Evolutionary conservation across 2,329 filamentous ascomycete genomes (phyloP).

Genomic region (Neoscytalidium dimidiatum): DNA sequence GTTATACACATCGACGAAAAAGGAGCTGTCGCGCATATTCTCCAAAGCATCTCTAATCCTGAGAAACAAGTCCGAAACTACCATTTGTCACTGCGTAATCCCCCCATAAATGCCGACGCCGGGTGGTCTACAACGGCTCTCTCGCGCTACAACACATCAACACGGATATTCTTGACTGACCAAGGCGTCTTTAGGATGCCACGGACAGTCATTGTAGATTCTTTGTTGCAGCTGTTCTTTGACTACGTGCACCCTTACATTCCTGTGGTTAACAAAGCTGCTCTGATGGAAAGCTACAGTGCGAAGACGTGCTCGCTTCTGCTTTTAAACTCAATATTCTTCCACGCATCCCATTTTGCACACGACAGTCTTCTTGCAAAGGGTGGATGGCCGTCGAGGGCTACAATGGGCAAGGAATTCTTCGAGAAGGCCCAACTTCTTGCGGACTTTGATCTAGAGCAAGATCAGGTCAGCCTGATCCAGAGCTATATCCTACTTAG

Average conservation of each 20-base stretch:
- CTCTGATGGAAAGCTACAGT: background rate
- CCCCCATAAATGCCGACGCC: background rate
- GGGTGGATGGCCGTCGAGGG: too few relatives aligned
- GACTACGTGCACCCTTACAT: background rate
- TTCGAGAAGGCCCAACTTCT: too few relatives aligned
- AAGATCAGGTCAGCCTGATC: too few relatives aligned
- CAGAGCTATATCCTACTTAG: too few relatives aligned
- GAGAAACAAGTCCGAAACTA: background rate
- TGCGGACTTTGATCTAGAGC: too few relatives aligned
- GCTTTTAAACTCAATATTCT: too few relatives aligned
- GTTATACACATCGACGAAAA: background rate
- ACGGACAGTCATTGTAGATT: background rate
- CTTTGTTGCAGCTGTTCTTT: background rate
- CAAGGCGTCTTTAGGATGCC: background rate
- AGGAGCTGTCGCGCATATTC: background rate
- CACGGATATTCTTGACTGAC: background rate
- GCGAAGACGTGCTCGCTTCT: background rate
- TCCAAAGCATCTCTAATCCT: background rate
- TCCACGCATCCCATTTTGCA: too few relatives aligned
- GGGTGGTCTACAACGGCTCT: background rate
- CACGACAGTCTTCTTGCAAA: too few relatives aligned
- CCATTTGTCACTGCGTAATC: background rate
- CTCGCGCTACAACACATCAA: background rate
- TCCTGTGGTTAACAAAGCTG: background rate
- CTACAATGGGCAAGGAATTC: too few relatives aligned